These are phyloP conservation scores for Coprinopsis marcescibilis DNA, from an alignment of 768 basidiomycete species.

Conservation along the genomic window DNA sequence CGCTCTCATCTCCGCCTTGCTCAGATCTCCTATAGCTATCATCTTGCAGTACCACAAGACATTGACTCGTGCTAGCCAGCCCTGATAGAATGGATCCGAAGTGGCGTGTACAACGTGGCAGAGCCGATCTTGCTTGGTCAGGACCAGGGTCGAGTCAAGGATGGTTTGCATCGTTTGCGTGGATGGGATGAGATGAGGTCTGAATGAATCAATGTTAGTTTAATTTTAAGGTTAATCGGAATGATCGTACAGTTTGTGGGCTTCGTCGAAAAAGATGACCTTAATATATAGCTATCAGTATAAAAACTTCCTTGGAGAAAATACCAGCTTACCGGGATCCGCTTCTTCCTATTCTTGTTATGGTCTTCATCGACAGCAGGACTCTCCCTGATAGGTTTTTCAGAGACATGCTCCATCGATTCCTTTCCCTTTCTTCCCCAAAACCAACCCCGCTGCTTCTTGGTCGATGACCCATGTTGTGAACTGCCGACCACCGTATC, in stretches of 20 bases:
- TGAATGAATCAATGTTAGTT: slow-evolving; percentile 21
- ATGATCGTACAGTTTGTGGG: slow-evolving; percentile 64
- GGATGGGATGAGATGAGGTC: slow-evolving; percentile 70
- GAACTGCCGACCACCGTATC: slow-evolving; percentile 31
- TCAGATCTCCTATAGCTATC: slow-evolving; percentile 75
- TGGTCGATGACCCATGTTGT: slow-evolving; percentile 19
- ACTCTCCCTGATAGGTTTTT: slow-evolving; percentile 11
- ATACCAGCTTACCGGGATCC: slow-evolving; percentile 49
- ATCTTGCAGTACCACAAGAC: slow-evolving; percentile 85
- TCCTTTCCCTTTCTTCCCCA: slow-evolving; percentile 24
- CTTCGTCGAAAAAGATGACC: slow-evolving; percentile 79
- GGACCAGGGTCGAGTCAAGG: slow-evolving; percentile 78
- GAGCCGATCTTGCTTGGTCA: slow-evolving; percentile 83
- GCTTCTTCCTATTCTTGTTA: slow-evolving; percentile 43
- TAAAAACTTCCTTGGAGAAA: slow-evolving; percentile 1
- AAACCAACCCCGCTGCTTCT: slow-evolving; percentile 28
- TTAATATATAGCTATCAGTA: slow-evolving; percentile 15
- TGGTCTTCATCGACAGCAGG: slow-evolving; percentile 29
- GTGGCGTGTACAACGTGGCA: slow-evolving; percentile 81
- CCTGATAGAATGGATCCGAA: slow-evolving; percentile 82
- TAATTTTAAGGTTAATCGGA: background rate
- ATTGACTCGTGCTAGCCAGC: slow-evolving; percentile 74
- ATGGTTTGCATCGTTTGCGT: slow-evolving; percentile 79
- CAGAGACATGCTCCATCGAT: slow-evolving; percentile 10
- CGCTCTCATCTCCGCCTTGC: slow-evolving; percentile 59